Evolutionary conservation across 2,329 filamentous ascomycete genomes (phyloP).

Genomic region (Ophiosphaerella narmari): DNA sequence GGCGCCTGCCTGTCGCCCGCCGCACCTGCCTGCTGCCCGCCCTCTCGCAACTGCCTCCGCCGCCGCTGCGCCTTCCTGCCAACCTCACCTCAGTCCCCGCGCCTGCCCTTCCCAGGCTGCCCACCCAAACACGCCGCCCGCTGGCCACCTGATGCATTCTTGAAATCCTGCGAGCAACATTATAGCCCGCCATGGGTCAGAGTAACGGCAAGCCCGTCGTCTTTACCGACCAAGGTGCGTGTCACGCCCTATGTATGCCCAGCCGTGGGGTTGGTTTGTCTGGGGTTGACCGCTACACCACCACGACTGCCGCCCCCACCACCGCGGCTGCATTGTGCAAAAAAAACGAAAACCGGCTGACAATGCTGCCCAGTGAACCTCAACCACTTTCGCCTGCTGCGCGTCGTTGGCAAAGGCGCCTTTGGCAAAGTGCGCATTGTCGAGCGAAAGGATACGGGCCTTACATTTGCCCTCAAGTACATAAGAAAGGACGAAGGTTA

Average conservation of each 20-base stretch:
- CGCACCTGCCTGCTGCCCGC: slow-evolving; percentile 4
- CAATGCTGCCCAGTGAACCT: slow-evolving; percentile 72
- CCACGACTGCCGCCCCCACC: slow-evolving; percentile 1
- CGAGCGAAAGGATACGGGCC: slow-evolving; percentile 90
- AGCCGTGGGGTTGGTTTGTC: not conserved
- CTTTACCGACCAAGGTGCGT: slow-evolving; percentile 87
- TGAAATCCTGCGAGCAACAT: slow-evolving; percentile 22
- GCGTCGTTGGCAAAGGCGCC: slow-evolving; percentile 95
- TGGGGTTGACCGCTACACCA: not conserved
- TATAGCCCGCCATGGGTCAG: slow-evolving; percentile 75
- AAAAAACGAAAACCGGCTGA: too few relatives aligned
- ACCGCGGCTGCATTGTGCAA: slow-evolving; percentile 6
- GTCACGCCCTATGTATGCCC: not conserved
- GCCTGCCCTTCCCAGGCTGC: slow-evolving; percentile 5
- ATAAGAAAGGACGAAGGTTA: slow-evolving; percentile 95
- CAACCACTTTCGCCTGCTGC: slow-evolving; percentile 92
- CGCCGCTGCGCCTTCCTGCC: not conserved
- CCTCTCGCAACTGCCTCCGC: not conserved
- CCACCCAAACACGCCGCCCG: slow-evolving; percentile 3
- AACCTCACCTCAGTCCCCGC: slow-evolving; percentile 1
- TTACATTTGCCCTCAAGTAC: slow-evolving; percentile 97
- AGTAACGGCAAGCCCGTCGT: slow-evolving; percentile 91
- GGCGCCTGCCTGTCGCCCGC: slow-evolving; percentile 1
- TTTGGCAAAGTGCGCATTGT: slow-evolving; percentile 99
- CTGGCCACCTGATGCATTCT: slow-evolving; percentile 30